Conservation (phyloP, 176 grass and related monocot species). For the Juncus inflexus region DNA sequence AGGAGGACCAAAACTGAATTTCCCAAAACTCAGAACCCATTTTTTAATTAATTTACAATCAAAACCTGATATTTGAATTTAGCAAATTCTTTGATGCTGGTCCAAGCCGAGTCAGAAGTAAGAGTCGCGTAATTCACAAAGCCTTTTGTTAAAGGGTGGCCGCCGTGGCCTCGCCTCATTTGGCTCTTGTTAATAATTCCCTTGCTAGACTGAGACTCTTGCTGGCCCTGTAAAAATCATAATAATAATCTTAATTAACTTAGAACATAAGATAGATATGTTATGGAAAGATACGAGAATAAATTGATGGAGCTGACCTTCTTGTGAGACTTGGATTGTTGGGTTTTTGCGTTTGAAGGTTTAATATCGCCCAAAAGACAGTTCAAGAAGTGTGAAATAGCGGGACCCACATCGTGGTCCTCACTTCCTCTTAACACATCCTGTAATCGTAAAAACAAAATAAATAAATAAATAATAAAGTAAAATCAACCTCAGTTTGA, state of each 20-base stretch:
- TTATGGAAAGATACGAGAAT: slow-evolving; percentile 1
- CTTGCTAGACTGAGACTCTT: slow-evolving; percentile 42
- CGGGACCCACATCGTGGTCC: slow-evolving; percentile 78
- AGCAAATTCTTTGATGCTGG: slow-evolving; percentile 65
- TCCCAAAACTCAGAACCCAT: too few species aligned
- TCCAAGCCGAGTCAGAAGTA: slow-evolving; percentile 73
- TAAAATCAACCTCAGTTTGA: too few species aligned
- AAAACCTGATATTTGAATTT: slow-evolving; percentile 85
- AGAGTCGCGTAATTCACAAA: slow-evolving; percentile 40
- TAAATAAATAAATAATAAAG: neutral
- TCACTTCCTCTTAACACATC: slow-evolving; percentile 72
- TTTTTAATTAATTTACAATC: too few species aligned
- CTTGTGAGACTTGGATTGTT: slow-evolving; percentile 51
- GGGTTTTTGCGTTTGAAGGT: slow-evolving; percentile 42
- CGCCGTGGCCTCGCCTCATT: slow-evolving; percentile 37
- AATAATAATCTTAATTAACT: neutral
- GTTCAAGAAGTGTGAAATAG: slow-evolving; percentile 86
- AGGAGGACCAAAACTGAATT: slow-evolving; percentile 16
- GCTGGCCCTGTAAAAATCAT: slow-evolving; percentile 32
- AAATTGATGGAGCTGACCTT: slow-evolving; percentile 37
- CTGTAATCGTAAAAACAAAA: slow-evolving; percentile 36
- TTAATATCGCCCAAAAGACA: slow-evolving; percentile 69
- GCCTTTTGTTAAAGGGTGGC: slow-evolving; percentile 41
- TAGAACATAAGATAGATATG: slow-evolving; percentile 2
- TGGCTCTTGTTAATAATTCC: slow-evolving; percentile 30